phyloP scores from a whole-genome alignment of 305 asterid genomes.

The Plantago rigida region DNA sequence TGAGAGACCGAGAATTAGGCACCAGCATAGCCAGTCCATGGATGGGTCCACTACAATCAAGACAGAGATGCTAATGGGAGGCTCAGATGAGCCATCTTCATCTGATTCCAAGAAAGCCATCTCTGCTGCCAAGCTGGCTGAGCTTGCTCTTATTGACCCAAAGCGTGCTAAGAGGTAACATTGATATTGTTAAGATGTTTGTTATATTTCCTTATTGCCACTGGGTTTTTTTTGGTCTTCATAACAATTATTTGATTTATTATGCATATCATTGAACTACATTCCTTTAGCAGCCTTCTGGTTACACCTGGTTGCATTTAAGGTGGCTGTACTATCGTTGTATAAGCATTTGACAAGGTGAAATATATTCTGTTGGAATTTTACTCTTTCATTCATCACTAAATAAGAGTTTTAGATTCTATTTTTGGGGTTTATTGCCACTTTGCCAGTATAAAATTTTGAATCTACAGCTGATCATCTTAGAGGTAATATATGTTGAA shows the following conservation, averaged over 20 bases:
- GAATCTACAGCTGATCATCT: too few species aligned
- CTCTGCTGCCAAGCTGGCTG: constrained; percentile 97
- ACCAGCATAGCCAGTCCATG: constrained; percentile 98
- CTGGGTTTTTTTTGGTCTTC: neutral
- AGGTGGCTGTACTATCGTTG: neutral
- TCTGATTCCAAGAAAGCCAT: constrained; percentile 74
- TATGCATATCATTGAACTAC: neutral
- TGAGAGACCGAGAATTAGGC: constrained; percentile 75
- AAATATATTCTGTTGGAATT: neutral
- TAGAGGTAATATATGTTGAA: too few species aligned
- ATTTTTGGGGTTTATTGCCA: constrained; percentile 12
- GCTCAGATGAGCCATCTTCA: constrained; percentile 60
- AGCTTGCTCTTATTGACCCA: constrained; percentile 92
- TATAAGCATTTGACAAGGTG: neutral
- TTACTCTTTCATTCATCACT: neutral
- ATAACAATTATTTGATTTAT: constrained; percentile 1
- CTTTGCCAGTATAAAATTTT: neutral
- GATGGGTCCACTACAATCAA: constrained; percentile 87
- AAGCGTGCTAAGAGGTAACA: constrained; percentile 91
- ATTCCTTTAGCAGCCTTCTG: neutral
- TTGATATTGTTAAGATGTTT: constrained; percentile 11
- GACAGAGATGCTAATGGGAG: constrained; percentile 76
- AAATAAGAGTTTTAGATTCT: neutral
- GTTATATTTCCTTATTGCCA: neutral
- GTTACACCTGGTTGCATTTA: neutral